Percentiles rank a stretch among this genome's conserved stretches.
Evolutionary conservation across 2,329 filamentous ascomycete genomes (phyloP).

Genomic region (Penicillium psychrosexuale): DNA sequence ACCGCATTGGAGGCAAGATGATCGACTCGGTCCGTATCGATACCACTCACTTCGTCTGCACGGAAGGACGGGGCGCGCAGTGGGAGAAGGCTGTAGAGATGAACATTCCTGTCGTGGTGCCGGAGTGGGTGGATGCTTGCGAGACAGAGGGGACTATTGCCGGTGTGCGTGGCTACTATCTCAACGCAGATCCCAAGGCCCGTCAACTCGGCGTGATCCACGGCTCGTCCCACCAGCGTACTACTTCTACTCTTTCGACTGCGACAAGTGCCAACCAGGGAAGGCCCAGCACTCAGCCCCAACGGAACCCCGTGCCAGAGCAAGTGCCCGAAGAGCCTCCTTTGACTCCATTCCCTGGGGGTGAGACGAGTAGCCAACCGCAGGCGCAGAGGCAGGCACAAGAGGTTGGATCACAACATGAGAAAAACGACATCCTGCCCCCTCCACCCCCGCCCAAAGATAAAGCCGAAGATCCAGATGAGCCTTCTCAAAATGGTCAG

Average conservation of each 20-base stretch:
- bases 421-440: slow-evolving; percentile 18
- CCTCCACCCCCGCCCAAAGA: slow-evolving; percentile 32
- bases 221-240: slow-evolving; percentile 33
- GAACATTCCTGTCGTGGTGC: slow-evolving; percentile 95
- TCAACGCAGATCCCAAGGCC: slow-evolving; percentile 74
- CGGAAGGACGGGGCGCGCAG: slow-evolving; percentile 78
- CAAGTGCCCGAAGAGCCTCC: slow-evolving; percentile 29
- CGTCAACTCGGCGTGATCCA: slow-evolving; percentile 48
- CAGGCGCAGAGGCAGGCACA: slow-evolving; percentile 26
- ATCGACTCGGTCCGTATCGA: slow-evolving; percentile 90
- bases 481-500: slow-evolving; percentile 19
- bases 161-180: slow-evolving; percentile 91
- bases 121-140: slow-evolving; percentile 97
- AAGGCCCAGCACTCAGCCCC: slow-evolving; percentile 24
- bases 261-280: slow-evolving; percentile 26
- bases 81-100: slow-evolving; percentile 98
- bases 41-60: slow-evolving; percentile 97
- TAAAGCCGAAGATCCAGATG: slow-evolving; percentile 22
- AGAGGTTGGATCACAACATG: slow-evolving; percentile 29
- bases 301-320: slow-evolving; percentile 20
- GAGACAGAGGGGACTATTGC: slow-evolving; percentile 89
- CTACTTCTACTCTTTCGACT: slow-evolving; percentile 28
- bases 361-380: slow-evolving; percentile 27
- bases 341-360: slow-evolving; percentile 36
- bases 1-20: slow-evolving; percentile 88